Evolutionary conservation across 345 rosid species (phyloP).

Genomic region (Capsella bursapastoris): DNA sequence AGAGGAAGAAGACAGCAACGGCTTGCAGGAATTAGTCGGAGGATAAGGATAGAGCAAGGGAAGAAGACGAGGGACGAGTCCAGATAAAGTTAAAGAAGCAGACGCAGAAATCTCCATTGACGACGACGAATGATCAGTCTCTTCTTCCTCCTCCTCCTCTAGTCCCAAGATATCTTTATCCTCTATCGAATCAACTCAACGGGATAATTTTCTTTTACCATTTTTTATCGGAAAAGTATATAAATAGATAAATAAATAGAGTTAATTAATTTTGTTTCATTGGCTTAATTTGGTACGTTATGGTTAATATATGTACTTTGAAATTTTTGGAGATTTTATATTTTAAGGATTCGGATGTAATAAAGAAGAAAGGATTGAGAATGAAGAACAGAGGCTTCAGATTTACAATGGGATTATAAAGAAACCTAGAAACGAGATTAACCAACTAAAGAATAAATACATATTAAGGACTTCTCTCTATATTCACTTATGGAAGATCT

Average conservation of each 20-base stretch:
- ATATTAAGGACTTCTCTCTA: conserved; percentile 17
- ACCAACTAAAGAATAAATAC: conserved; percentile 35
- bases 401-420: conserved; percentile 38
- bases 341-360: neutral
- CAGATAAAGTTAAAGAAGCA: conserved; percentile 32
- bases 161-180: conserved; percentile 31
- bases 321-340: neutral
- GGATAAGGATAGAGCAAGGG: conserved; percentile 27
- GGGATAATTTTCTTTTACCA: conserved; percentile 17
- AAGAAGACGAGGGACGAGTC: conserved; percentile 31
- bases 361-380: conserved; percentile 8
- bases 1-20: conserved; percentile 17
- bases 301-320: neutral
- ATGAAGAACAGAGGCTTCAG: conserved; percentile 16
- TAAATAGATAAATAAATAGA: no score
- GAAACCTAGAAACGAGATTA: conserved; percentile 15
- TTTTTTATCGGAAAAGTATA: neutral
- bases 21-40: neutral
- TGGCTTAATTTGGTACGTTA: no score
- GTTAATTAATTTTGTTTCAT: no score
- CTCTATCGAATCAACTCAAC: conserved; percentile 35
- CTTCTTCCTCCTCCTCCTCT: neutral
- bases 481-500: conserved; percentile 34
- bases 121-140: conserved; percentile 18
- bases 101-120: conserved; percentile 49